A percentile compares a stretch with the other conserved stretches of the same genome.
These are phyloP conservation scores for Globisporangium nodosum DNA, from an alignment of 352 stramenopile species.

Conservation along the genomic window DNA sequence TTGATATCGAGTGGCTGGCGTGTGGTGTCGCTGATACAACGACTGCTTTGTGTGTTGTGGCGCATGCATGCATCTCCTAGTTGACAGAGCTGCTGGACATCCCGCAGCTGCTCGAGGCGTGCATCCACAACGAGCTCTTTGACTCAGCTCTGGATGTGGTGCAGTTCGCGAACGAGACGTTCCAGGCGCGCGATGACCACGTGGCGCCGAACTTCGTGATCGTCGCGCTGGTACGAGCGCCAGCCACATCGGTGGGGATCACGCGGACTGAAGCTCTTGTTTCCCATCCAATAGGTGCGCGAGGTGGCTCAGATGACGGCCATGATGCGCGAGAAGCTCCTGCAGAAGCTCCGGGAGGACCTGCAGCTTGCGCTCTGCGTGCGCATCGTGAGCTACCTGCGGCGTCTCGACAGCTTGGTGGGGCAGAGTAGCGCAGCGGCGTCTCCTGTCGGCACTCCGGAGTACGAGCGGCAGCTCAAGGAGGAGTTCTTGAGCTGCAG, in stretches of 20 bases:
- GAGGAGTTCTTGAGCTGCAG: conserved; percentile 79
- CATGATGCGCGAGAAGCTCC: conserved; percentile 60
- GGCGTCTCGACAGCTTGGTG: conserved; percentile 57
- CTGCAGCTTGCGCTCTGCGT: conserved; percentile 77
- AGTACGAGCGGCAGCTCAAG: conserved; percentile 80
- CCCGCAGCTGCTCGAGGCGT: conserved; percentile 96
- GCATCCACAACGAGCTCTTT: conserved; percentile 94
- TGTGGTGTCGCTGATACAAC: neutral
- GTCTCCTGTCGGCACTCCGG: conserved; percentile 25
- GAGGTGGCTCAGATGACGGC: conserved; percentile 66
- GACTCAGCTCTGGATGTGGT: conserved; percentile 96
- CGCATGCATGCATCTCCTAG: conserved; percentile 22
- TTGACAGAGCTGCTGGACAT: conserved; percentile 97
- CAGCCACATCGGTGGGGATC: neutral
- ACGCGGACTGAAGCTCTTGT: no score
- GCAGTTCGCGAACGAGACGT: conserved; percentile 84
- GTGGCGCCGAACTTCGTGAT: conserved; percentile 52
- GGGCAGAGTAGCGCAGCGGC: conserved; percentile 9
- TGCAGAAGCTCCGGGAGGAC: conserved; percentile 82
- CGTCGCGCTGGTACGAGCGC: conserved; percentile 34
- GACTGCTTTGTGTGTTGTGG: no score
- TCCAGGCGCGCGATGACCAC: conserved; percentile 28
- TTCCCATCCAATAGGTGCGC: conserved; percentile 19
- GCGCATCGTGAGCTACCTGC: conserved; percentile 71
- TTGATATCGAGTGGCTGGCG: neutral